A percentile compares a stretch with the other conserved stretches of the same genome.
phyloP scores from a whole-genome alignment of 306 rosid species.

The Hippophae tibetana region DNA sequence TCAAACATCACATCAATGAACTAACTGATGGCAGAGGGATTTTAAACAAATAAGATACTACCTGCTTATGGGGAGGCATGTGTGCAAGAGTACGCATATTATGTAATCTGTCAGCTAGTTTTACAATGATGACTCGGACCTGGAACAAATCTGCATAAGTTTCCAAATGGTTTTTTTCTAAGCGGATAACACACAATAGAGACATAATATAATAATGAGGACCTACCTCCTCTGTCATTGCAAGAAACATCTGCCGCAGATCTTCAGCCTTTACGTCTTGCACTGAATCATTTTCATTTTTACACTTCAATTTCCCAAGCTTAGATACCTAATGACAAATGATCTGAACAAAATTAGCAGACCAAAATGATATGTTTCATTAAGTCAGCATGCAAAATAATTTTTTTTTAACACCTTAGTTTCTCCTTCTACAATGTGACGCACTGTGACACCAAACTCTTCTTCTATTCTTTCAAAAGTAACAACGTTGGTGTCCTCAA shows the following conservation, averaged over 20 bases:
- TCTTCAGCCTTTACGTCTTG: conserved; percentile 98
- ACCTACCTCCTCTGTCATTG: conserved; percentile 96
- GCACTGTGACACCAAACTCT: conserved; percentile 83
- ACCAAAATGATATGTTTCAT: conserved; percentile 8
- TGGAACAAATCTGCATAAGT: conserved; percentile 34
- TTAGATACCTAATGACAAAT: conserved; percentile 67
- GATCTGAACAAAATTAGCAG: conserved; percentile 14
- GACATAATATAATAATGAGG: conserved; percentile 14
- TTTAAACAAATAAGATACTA: conserved; percentile 26
- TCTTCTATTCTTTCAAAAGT: conserved; percentile 87
- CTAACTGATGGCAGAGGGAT: conserved; percentile 6
- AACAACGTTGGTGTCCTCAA: conserved; percentile 87
- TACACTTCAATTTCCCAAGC: conserved; percentile 86
- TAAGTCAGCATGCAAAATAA: too few relatives aligned
- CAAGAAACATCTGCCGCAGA: conserved; percentile 93
- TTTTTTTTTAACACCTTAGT: conserved; percentile 49
- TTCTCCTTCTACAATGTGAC: conserved; percentile 98
- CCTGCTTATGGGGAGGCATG: conserved; percentile 99
- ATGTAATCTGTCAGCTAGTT: conserved; percentile 91
- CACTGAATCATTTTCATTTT: conserved; percentile 63
- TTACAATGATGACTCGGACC: conserved; percentile 97
- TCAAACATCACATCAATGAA: conserved; percentile 15
- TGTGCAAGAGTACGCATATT: conserved; percentile 96
- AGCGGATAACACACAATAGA: conserved; percentile 10
- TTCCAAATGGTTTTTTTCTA: conserved; percentile 18